Percentiles rank a stretch among this genome's conserved stretches.
These are phyloP conservation scores for Poterioochromonas sp. DNA, from an alignment of 352 stramenopile species.

Conservation along the genomic window DNA sequence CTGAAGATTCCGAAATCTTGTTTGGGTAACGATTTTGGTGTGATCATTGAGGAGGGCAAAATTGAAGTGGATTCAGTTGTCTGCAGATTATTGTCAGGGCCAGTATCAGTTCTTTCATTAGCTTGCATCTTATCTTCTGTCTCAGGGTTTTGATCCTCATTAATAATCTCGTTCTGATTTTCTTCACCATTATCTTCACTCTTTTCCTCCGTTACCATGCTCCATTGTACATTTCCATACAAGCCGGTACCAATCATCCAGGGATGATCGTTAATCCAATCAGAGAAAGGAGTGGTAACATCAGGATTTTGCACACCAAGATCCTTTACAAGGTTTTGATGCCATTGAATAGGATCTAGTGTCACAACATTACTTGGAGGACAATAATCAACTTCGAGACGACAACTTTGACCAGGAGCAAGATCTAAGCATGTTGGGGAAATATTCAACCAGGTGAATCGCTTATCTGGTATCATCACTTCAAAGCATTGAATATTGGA, in stretches of 20 bases:
- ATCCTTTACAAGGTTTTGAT: neutral
- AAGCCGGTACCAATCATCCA: neutral
- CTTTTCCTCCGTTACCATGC: neutral
- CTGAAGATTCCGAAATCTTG: neutral
- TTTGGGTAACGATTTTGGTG: neutral
- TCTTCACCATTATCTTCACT: neutral
- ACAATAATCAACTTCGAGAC: conserved; percentile 69
- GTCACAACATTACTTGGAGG: conserved; percentile 43
- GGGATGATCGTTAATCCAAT: conserved; percentile 2
- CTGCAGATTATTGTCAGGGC: neutral
- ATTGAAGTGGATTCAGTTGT: neutral
- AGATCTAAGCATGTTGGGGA: conserved; percentile 59
- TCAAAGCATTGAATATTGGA: conserved; percentile 48
- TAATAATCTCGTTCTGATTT: neutral
- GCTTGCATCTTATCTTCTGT: neutral
- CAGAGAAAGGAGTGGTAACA: neutral
- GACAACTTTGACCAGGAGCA: conserved; percentile 44
- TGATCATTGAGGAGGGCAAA: neutral
- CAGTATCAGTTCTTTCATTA: neutral
- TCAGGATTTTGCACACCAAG: too few relatives aligned
- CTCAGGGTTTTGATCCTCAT: neutral
- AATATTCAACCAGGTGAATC: conserved; percentile 47
- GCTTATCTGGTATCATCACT: conserved; percentile 46
- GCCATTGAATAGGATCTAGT: conserved; percentile 3
- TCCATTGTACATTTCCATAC: conserved; percentile 23